phyloP scores from a whole-genome alignment of 1,284 basidiomycete species.

The Cutaneotrichosporon cutaneum region DNA sequence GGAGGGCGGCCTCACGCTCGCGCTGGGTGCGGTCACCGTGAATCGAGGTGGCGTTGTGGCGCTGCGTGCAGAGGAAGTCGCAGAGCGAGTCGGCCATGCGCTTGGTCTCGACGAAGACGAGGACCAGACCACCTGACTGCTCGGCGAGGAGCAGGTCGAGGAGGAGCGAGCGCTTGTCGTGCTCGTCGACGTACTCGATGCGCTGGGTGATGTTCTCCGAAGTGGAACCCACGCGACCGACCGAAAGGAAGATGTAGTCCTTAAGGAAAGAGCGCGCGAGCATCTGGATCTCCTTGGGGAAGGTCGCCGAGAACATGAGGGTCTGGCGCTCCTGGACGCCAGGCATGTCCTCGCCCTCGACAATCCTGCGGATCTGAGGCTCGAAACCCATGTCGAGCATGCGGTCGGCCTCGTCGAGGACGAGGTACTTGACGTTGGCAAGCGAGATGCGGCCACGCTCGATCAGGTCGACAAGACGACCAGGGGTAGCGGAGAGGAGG shows the following conservation, averaged over 20 bases:
- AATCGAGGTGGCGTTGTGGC: slow-evolving; percentile 90
- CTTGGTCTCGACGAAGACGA: slow-evolving; percentile 99
- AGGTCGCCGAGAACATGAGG: slow-evolving; percentile 99
- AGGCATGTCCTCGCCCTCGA: slow-evolving; percentile 98
- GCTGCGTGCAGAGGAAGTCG: slow-evolving; percentile 85
- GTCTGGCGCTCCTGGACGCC: slow-evolving; percentile 89
- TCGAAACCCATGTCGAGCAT: slow-evolving; percentile 99
- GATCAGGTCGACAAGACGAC: slow-evolving; percentile 96
- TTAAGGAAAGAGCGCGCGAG: slow-evolving; percentile 94
- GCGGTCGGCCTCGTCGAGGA: slow-evolving; percentile 98
- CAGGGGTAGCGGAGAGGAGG: slow-evolving; percentile 94
- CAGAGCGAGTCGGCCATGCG: slow-evolving; percentile 98
- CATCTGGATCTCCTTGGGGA: slow-evolving; percentile 98
- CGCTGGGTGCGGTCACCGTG: slow-evolving; percentile 98
- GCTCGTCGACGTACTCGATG: slow-evolving; percentile 97
- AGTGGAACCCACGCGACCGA: slow-evolving; percentile 96
- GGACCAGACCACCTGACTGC: slow-evolving; percentile 71
- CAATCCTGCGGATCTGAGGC: slow-evolving; percentile 97
- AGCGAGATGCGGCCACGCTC: slow-evolving; percentile 97
- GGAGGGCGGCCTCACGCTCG: slow-evolving; percentile 92
- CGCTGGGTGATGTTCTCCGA: slow-evolving; percentile 99
- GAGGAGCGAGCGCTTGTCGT: slow-evolving; percentile 93
- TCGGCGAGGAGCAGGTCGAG: slow-evolving; percentile 90
- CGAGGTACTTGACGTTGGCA: slow-evolving; percentile 94
- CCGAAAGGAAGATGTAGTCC: slow-evolving; percentile 94